Evolutionary conservation across 208 protist species (phyloP).

Genomic region (Trypanosoma cruzi): DNA sequence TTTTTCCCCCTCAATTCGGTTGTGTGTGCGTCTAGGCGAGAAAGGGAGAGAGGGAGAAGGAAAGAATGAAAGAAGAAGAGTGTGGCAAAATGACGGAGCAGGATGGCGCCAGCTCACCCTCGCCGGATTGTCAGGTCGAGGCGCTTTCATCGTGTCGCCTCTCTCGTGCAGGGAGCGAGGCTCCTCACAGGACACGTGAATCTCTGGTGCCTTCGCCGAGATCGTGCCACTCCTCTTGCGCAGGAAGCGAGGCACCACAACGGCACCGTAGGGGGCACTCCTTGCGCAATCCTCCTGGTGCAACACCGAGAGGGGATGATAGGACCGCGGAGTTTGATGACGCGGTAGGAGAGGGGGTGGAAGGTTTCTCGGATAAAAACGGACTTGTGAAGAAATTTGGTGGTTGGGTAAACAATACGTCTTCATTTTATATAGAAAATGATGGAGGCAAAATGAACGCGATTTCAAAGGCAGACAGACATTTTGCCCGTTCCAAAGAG

Average conservation of each 20-base stretch:
- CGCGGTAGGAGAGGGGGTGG: not conserved
- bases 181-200: conserved; percentile 12
- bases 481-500: not conserved
- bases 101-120: conserved; percentile 27
- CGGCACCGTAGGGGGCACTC: conserved; percentile 10
- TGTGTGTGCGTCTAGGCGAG: not conserved
- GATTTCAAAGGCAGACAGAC: not conserved
- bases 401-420: not conserved
- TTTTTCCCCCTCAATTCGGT: too few relatives aligned
- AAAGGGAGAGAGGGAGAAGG: too few relatives aligned
- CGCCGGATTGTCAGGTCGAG: conserved; percentile 32
- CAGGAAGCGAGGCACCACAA: conserved; percentile 51
- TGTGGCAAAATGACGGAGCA: conserved; percentile 2
- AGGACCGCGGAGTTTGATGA: not conserved
- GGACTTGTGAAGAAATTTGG: not conserved
- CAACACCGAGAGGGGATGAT: not conserved
- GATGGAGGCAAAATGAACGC: not conserved
- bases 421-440: too few relatives aligned
- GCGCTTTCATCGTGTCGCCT: conserved; percentile 34
- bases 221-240: conserved; percentile 38
- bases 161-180: conserved; percentile 32
- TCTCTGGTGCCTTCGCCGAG: conserved; percentile 5
- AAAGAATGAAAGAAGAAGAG: not conserved
- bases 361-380: not conserved
- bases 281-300: conserved; percentile 10